Evolutionary conservation across 192 early-diverging fungal species (phyloP), one percentile per base, ranked within the genome.

Genomic region (Blastocladiella britannica): DNA sequence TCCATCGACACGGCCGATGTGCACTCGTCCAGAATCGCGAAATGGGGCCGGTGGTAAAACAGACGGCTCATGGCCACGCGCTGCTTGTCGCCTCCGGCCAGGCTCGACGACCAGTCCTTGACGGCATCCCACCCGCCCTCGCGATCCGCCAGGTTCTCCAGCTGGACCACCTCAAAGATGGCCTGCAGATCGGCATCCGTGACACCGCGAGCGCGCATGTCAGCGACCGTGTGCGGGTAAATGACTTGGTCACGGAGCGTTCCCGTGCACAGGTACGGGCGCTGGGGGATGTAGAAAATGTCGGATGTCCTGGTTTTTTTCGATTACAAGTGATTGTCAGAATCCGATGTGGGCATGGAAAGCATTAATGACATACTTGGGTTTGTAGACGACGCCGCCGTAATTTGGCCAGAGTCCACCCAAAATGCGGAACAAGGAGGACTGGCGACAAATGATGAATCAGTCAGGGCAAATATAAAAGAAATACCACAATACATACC

Each of bases 251-350:
- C 93, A 29, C 95, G 84, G 52, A 98, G 70, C 2, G 89, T 93
- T 43, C 95, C 91, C 25, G 89, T 65, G 31, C 88, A 84, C 29
- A 98, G 73, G 60, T 98, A 98, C 22, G 95, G 95, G 28, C 92
- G 82, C 68, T 98, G 95, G 25, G 95, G 93, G 60, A 98, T 91
- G 70, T 98, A 98, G 58, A 98, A 93, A 59, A 98, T 91, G 66
- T 89, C 83, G 4, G 37, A 47, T 20, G 37, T n/a, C n/a, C n/a
- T n/a, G n/a, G 47, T n/a, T 51, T n/a, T 51, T 51, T n/a, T 51
- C n/a, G n/a, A n/a, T n/a, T n/a, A n/a, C n/a, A n/a, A n/a, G n/a
- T n/a, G n/a, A n/a, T n/a, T n/a, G n/a, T n/a, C n/a, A n/a, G n/a
- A n/a, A n/a, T n/a, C n/a, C n/a, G n/a, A n/a, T n/a, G n/a, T n/a